Conservation (phyloP, 345 rosid species). For the Salix arbutifolia region DNA sequence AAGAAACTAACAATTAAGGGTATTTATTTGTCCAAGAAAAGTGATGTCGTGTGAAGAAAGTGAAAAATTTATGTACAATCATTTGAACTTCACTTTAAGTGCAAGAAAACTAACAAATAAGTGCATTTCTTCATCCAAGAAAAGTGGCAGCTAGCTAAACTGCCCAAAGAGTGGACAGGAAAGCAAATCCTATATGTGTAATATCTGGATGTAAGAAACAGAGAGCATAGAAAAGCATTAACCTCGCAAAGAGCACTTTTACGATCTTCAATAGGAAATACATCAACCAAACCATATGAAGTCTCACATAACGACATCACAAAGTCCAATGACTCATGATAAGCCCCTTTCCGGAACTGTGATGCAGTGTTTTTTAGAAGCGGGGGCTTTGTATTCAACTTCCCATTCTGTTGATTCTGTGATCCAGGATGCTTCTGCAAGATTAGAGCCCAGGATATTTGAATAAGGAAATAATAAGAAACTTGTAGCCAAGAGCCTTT, state of each 20-base stretch:
- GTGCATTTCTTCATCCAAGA: neutral
- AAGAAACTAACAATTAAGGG: too few relatives aligned
- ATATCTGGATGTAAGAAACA: neutral
- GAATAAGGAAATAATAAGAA: neutral
- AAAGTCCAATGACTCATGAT: conserved; percentile 92
- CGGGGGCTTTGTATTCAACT: conserved; percentile 69
- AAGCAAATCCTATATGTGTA: neutral
- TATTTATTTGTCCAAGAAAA: too few relatives aligned
- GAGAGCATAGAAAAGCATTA: conserved; percentile 10
- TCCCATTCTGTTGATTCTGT: conserved; percentile 72
- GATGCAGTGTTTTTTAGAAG: conserved; percentile 64
- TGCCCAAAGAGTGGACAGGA: neutral
- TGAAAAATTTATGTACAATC: neutral
- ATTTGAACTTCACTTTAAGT: neutral
- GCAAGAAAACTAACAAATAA: neutral
- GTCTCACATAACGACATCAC: conserved; percentile 87
- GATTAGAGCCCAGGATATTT: conserved; percentile 6
- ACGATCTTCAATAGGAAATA: conserved; percentile 96
- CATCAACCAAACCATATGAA: conserved; percentile 91
- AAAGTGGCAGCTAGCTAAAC: neutral
- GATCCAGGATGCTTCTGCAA: conserved; percentile 81
- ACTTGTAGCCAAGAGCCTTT: neutral
- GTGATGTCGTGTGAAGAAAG: too few relatives aligned
- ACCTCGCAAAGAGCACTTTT: conserved; percentile 95
- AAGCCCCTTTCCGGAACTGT: conserved; percentile 85